Conservation (phyloP, 176 grass and related monocot species). For the Poa pratensis region DNA sequence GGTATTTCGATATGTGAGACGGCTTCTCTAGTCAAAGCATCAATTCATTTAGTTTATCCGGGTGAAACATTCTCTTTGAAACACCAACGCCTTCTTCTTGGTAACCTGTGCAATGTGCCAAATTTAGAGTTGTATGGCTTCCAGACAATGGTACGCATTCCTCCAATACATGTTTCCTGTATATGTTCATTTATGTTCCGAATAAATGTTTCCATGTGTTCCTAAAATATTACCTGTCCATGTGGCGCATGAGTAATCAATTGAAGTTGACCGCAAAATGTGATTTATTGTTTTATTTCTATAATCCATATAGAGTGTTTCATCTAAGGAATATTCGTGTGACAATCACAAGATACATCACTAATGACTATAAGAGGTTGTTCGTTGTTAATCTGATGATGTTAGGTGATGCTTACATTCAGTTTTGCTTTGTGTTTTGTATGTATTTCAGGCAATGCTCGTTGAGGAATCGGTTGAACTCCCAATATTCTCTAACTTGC, state of each 20-base stretch:
- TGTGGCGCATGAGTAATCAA: background rate
- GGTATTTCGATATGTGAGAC: conserved; percentile 6
- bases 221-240: background rate
- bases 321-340: background rate
- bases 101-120: background rate
- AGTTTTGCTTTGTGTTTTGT: background rate
- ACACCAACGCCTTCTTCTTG: background rate
- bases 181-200: background rate
- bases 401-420: background rate
- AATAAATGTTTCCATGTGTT: background rate
- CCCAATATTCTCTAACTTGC: conserved; percentile 1
- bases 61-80: background rate
- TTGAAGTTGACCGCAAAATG: background rate
- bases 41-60: background rate
- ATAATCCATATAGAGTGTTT: background rate
- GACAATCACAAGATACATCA: background rate
- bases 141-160: background rate
- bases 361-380: background rate
- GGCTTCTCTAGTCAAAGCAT: conserved; percentile 3
- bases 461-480: background rate
- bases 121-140: background rate
- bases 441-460: conserved; percentile 30
- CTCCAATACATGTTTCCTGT: background rate
- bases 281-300: background rate
- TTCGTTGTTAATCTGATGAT: background rate